Base-by-base conservation (phyloP, 2,329 filamentous ascomycete genomes). In the Chrysoporthe deuterocubensis region DNA sequence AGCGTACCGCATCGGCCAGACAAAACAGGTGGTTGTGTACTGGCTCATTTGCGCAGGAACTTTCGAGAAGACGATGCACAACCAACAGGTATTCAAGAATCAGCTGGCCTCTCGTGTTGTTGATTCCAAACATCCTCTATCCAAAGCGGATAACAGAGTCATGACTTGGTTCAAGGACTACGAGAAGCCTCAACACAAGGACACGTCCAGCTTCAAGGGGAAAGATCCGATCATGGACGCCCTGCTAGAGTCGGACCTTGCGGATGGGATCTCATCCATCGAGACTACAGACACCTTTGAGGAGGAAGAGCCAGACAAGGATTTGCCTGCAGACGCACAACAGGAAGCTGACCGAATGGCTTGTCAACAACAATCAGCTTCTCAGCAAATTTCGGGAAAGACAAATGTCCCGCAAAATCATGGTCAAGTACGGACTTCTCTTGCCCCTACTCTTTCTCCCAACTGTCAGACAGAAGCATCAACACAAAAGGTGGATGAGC, bases 1-100 rank as follows among this genome's bases (percentile, higher is more conserved):
- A 64, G 91, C 92, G 0, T 97, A 96, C 77, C 92, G 94, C 0
- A 86, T 97, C 44, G 93, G 94, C 0, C 94, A 97, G 77, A 82
- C 80, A 48, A 96, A 94, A 73, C 84, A 86, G 0, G 94, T 97
- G 0, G 94, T 87, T 75, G 93, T 97, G 1, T 97, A 97, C 78
- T 90, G 91, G 21, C 89, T 97, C 70, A 81, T 94, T 37, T 82
- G 89, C 13, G 92, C 89, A 2, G 94, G 93, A 1, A 96, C 93
- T 0, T 94, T 91, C 72, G 94, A 97, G 76, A 87, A 90, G 52
- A 84, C 85, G 11, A 80, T 96, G 59, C 88, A 94, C 72, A 91
- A 92, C 76, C 89, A 87, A 69, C 85, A 90, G 1, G 82, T 96
- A 1, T 97, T 94, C 85, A 97, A 97, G 78, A 89, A 85, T 43